Evolutionary conservation across 768 basidiomycete species (phyloP), one percentile per base, ranked within the genome.

Genomic region (Myochromella boudieri): DNA sequence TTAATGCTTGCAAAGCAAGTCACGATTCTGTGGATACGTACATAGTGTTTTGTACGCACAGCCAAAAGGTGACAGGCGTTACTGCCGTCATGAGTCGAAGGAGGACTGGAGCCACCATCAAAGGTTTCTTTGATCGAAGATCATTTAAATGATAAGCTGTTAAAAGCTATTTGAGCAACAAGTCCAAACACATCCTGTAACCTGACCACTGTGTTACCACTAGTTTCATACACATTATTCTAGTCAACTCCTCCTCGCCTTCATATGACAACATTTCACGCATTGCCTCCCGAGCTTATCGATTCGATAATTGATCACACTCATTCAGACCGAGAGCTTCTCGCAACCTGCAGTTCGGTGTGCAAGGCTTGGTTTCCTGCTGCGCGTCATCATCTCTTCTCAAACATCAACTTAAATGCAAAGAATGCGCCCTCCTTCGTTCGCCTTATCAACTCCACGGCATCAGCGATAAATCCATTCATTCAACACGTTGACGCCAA

Each of bases 311-410:
- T 61, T 26, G 54, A 55, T 21, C 52, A 56, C 25, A 33, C 56
- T 11, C 49, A 45, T 24, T 48, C 49, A 22, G 51, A 58, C 36
- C 20, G 4, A 8, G 3, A 12, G 12, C 37, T 53, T 10, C 58
- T 61, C 10, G 42, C 47, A 7, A 27, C 45, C 2, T 59, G 58
- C 49, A 57, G 55, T 15, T 40, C 57, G 15, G 60, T 55, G 14
- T 63, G 56, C 51, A 50, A 47, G 25, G 37, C 48, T 4, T 63
- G 60, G 59, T 36, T 56, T 18, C 50, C 46, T 10, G 27, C 56
- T 14, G 33, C 50, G 33, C 42, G 58, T 25, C 48, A 54, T 26
- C 56, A 57, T 18, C 54, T 61, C 32, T 60, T 63, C 43, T 49
- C 50, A 11, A 33, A 43, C 21, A 43, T 52, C 24, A 51, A 37